Evolutionary conservation across 306 rosid species (phyloP).

Genomic region (Mimosa pudica): DNA sequence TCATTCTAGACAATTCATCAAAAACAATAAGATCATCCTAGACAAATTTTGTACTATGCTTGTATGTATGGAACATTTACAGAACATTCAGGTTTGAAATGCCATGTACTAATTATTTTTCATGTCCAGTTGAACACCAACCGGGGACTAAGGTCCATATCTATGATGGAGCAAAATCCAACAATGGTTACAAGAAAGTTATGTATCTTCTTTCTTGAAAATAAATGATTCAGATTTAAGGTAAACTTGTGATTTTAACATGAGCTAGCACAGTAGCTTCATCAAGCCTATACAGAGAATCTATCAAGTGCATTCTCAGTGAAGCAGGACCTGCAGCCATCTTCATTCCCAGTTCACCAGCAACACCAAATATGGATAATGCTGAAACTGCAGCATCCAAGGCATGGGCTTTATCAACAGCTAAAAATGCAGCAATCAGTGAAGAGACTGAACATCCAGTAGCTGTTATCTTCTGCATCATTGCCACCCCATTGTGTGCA

Average conservation of each 20-base stretch:
- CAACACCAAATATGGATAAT: conserved; percentile 69
- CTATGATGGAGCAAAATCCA: not conserved
- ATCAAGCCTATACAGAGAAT: conserved; percentile 76
- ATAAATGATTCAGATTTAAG: conserved; percentile 21
- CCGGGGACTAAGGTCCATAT: not conserved
- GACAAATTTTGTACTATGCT: not conserved
- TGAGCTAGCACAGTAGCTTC: conserved; percentile 67
- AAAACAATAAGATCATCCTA: not conserved
- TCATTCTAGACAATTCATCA: not conserved
- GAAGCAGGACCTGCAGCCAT: conserved; percentile 86
- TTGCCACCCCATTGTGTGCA: conserved; percentile 81
- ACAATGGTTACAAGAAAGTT: not conserved
- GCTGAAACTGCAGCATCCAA: conserved; percentile 75
- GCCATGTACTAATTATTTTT: not conserved
- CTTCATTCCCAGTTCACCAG: conserved; percentile 82
- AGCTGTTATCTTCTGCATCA: conserved; percentile 91
- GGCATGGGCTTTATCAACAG: conserved; percentile 65
- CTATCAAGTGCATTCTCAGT: conserved; percentile 77
- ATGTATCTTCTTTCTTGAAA: not conserved
- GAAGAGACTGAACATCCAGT: conserved; percentile 93
- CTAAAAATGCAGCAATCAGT: conserved; percentile 80
- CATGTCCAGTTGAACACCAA: not conserved
- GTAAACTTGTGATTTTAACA: conserved; percentile 57
- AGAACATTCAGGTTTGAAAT: not conserved
- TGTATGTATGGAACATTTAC: not conserved